These are phyloP conservation scores for Euptelea pleiosperma DNA, from an alignment of 164 flowering plant species.

Conservation along the genomic window DNA sequence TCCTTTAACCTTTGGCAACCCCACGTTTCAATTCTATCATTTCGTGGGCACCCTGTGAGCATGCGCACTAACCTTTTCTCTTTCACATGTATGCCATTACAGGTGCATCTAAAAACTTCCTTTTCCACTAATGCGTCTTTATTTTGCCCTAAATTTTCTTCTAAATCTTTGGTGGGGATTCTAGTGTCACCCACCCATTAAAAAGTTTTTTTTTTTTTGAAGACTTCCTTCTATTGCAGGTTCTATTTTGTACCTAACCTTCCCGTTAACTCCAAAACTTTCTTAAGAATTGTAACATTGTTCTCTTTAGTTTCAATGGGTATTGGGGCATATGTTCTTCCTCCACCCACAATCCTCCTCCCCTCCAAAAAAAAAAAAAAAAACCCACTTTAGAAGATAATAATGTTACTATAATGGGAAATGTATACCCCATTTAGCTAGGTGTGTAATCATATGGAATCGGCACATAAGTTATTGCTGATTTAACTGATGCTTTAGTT, in stretches of 20 bases:
- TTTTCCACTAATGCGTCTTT: slow-evolving; percentile 27
- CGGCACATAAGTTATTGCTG: too few species aligned
- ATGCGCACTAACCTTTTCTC: slow-evolving; percentile 18
- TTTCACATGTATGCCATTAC: slow-evolving; percentile 18
- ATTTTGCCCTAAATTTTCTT: background rate
- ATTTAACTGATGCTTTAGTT: too few species aligned
- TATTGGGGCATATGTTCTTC: slow-evolving; percentile 4
- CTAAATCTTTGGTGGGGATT: slow-evolving; percentile 8
- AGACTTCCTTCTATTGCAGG: background rate
- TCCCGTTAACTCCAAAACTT: background rate
- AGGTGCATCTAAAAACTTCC: slow-evolving; percentile 14
- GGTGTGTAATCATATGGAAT: too few species aligned
- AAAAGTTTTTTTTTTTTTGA: background rate
- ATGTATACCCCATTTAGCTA: background rate
- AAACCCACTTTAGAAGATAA: too few species aligned
- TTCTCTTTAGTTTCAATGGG: background rate
- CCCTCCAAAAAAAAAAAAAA: too few species aligned
- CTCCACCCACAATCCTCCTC: background rate
- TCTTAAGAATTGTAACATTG: slow-evolving; percentile 4
- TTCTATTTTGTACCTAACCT: background rate
- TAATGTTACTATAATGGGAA: background rate
- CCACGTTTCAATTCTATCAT: slow-evolving; percentile 4
- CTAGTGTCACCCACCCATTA: slow-evolving; percentile 13
- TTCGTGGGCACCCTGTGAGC: slow-evolving; percentile 5
- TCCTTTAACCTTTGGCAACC: too few species aligned